Evolutionary conservation across 2,329 filamentous ascomycete species (phyloP).

Genomic region (Plectosphaerella plurivora): DNA sequence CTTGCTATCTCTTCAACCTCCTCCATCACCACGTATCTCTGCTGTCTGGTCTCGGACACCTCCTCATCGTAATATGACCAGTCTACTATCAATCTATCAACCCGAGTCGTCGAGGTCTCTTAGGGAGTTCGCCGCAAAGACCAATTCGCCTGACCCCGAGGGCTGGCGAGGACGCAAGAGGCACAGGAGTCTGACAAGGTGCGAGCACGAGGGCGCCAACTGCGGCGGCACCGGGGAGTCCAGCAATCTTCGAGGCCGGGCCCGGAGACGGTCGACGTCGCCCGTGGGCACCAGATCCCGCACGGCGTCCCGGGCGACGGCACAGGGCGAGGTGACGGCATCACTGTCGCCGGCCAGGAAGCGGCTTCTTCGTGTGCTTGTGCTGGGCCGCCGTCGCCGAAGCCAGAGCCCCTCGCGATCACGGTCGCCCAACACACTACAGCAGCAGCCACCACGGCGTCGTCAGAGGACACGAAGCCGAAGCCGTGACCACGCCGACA

Average conservation of each 20-base stretch:
- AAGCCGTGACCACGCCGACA: conserved; percentile 20
- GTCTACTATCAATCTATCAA: neutral
- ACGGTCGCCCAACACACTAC: conserved; percentile 24
- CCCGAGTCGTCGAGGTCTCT: neutral
- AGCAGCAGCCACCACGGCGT: conserved; percentile 22
- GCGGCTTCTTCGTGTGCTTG: conserved; percentile 33
- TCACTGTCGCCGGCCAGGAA: conserved; percentile 35
- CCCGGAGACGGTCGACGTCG: conserved; percentile 33
- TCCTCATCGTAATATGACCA: neutral
- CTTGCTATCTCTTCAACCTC: conserved; percentile 1
- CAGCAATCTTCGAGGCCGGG: conserved; percentile 36
- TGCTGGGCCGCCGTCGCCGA: conserved; percentile 31
- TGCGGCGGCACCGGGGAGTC: conserved; percentile 34
- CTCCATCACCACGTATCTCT: neutral
- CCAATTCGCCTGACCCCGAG: conserved; percentile 10
- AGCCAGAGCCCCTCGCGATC: conserved; percentile 39
- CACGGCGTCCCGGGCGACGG: conserved; percentile 25
- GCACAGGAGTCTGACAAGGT: conserved; percentile 30
- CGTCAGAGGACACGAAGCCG: conserved; percentile 33
- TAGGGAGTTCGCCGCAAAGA: conserved; percentile 3
- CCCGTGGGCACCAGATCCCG: conserved; percentile 24
- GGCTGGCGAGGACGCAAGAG: conserved; percentile 30
- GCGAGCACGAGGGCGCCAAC: conserved; percentile 24
- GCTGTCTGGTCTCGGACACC: too few species aligned
- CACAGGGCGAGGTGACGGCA: conserved; percentile 8